phyloP scores from a whole-genome alignment of 257 asterid genomes.

The Rehmannia glutinosa region DNA sequence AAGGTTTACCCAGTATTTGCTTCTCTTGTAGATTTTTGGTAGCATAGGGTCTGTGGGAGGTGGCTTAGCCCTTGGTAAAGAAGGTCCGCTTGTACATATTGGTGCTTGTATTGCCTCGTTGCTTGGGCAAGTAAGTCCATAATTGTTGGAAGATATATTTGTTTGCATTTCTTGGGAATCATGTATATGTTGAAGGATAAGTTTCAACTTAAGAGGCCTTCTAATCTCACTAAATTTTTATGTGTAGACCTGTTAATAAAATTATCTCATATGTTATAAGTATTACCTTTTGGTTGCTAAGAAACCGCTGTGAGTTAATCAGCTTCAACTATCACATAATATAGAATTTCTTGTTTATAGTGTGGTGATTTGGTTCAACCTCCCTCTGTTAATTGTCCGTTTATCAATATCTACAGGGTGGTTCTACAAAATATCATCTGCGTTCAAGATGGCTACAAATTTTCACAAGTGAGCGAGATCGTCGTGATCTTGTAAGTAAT shows the following conservation, averaged over 20 bases:
- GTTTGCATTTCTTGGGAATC: constrained; percentile 1
- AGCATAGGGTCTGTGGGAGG: constrained; percentile 99
- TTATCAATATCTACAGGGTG: constrained; percentile 57
- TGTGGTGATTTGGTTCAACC: constrained; percentile 6
- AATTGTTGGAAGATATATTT: not conserved
- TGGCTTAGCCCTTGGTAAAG: constrained; percentile 98
- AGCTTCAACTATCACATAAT: not conserved
- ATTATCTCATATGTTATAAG: not conserved
- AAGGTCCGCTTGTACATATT: constrained; percentile 98
- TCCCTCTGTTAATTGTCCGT: constrained; percentile 10
- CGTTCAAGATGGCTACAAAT: constrained; percentile 92
- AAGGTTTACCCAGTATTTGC: not conserved
- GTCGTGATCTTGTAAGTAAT: constrained; percentile 96
- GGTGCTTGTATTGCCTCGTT: constrained; percentile 99
- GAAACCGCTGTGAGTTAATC: constrained; percentile 12
- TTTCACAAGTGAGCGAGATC: constrained; percentile 92
- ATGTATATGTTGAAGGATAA: constrained; percentile 1
- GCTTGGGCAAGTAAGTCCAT: constrained; percentile 88
- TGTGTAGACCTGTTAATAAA: not conserved
- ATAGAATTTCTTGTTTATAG: not conserved
- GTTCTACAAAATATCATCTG: constrained; percentile 92
- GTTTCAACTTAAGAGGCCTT: constrained; percentile 14
- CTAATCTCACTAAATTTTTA: not conserved
- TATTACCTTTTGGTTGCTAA: not conserved
- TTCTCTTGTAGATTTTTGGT: constrained; percentile 70